Evolutionary conservation across 2,329 filamentous ascomycete species (phyloP).

Genomic region (Cladobotryum protrusum): DNA sequence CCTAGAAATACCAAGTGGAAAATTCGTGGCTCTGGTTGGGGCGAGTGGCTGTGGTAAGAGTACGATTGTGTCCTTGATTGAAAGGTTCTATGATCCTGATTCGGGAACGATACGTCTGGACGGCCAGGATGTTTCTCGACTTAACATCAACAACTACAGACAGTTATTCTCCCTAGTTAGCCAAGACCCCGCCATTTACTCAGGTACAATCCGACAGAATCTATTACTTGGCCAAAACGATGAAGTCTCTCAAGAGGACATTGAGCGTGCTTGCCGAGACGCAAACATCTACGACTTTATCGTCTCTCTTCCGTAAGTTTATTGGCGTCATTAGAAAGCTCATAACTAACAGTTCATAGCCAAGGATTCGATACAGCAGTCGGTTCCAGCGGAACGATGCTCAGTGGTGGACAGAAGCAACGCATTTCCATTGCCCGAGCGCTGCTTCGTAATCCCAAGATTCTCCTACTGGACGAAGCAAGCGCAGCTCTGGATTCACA

Average conservation of each 20-base stretch:
- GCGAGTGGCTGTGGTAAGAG: slow-evolving; percentile 56
- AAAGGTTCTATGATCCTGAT: slow-evolving; percentile 90
- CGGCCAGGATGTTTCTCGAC: slow-evolving; percentile 68
- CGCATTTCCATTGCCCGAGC: slow-evolving; percentile 89
- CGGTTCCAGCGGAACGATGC: slow-evolving; percentile 76
- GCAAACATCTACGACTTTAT: slow-evolving; percentile 94
- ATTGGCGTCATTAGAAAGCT: neutral
- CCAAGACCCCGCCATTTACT: slow-evolving; percentile 90
- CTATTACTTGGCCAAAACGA: slow-evolving; percentile 71
- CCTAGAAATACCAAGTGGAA: slow-evolving; percentile 39
- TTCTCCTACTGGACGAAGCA: slow-evolving; percentile 78
- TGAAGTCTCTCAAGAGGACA: slow-evolving; percentile 61
- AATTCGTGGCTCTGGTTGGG: slow-evolving; percentile 10
- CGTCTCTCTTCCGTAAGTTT: slow-evolving; percentile 57
- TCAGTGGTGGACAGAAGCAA: slow-evolving; percentile 91
- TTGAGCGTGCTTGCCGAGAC: slow-evolving; percentile 76
- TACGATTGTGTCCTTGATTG: slow-evolving; percentile 84
- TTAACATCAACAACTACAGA: slow-evolving; percentile 84
- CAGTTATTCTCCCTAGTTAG: slow-evolving; percentile 78
- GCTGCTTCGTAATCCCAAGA: slow-evolving; percentile 78
- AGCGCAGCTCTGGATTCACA: slow-evolving; percentile 71
- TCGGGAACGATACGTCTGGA: slow-evolving; percentile 78
- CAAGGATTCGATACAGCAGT: slow-evolving; percentile 85
- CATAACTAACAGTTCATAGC: neutral
- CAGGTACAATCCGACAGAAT: slow-evolving; percentile 85